Evolutionary conservation across 2,329 filamentous ascomycete species (phyloP), one percentile per base, ranked within the genome.

Genomic region (Myriangium duriaei): DNA sequence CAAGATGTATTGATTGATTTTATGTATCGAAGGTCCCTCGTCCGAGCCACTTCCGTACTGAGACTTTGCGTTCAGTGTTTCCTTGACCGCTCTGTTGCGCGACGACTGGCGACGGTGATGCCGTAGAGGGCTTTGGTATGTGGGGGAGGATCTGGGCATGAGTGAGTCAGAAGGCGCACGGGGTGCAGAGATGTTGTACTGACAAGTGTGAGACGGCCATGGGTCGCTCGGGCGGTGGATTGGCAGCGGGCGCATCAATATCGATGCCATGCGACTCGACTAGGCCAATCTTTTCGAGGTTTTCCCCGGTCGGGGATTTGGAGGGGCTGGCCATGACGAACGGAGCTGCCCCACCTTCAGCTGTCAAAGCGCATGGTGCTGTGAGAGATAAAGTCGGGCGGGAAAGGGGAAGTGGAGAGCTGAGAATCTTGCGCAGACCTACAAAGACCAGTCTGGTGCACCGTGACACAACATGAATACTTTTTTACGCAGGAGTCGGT

Each of bases 1-100:
- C 53, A 98, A 91, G 41, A 81, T 70, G 58, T 96, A 98, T 62
- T 96, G 88, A 58, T 96, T 96, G 63, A 96, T 88, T 41, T 77
- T 74, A 54, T 92, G 84, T 54, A 92, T 77, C 2, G 81, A 77
- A 35, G 69, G 72, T 16, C 86, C 86, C 48, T 79, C 69, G 49
- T 88, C 80, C 17, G 30, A 29, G 56, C 86, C 87, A 51, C 79
- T 91, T 44, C 74, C 79, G 59, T 92, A 93, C 55, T 91, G 78
- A 18, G 85, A 87, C 42, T 76, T 77, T 39, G 88, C 88, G 67
- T 95, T 80, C 51, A 94, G 74, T 3, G 88, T 95, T 75, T 94
- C 87, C 81, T 81, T 81, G 45, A 81, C 74, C 49, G 64, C 66
- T 56, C 71, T 67, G 32, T 72, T 71, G 32, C 67, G 64, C 38